phyloP scores from a whole-genome alignment of 352 stramenopile species.

The Phytophthora fragariaefolia region DNA sequence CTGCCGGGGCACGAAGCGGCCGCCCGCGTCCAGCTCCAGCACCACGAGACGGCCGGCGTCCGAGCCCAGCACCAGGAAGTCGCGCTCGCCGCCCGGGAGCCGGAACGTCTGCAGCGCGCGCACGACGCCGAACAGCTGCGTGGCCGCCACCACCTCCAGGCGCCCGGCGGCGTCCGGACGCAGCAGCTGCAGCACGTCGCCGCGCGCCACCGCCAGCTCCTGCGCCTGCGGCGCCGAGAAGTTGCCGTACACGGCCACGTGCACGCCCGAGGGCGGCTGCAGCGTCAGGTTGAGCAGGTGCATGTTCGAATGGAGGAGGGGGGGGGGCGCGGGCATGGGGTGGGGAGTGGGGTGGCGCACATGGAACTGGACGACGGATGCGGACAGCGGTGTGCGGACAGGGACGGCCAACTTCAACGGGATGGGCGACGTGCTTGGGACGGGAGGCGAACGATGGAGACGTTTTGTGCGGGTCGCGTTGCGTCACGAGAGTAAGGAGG shows the following conservation, averaged over 20 bases:
- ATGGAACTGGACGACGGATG: too few relatives aligned
- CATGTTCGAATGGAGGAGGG: slow-evolving; percentile 52
- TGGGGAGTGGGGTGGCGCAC: background rate
- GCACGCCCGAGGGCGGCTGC: slow-evolving; percentile 82
- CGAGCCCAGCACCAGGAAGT: slow-evolving; percentile 96
- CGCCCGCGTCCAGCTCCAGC: slow-evolving; percentile 91
- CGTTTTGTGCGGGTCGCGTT: too few relatives aligned
- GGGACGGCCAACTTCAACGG: too few relatives aligned
- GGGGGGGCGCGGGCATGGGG: background rate
- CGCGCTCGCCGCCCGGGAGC: slow-evolving; percentile 86
- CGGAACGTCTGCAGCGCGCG: slow-evolving; percentile 93
- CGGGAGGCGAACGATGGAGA: too few relatives aligned
- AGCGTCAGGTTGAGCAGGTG: slow-evolving; percentile 91
- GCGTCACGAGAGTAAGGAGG: too few relatives aligned
- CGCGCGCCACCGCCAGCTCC: slow-evolving; percentile 95
- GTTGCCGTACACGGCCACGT: slow-evolving; percentile 91
- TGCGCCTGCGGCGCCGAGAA: slow-evolving; percentile 92
- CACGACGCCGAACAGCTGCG: slow-evolving; percentile 92
- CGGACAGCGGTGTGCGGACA: too few relatives aligned
- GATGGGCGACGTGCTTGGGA: too few relatives aligned
- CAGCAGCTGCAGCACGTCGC: slow-evolving; percentile 95
- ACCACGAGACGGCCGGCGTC: slow-evolving; percentile 97
- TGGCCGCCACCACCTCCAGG: slow-evolving; percentile 83
- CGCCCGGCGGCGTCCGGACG: slow-evolving; percentile 74
- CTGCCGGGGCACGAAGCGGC: slow-evolving; percentile 88